Base-by-base conservation (phyloP, 202 grass and related monocot species). In the Digitaria exilis region DNA sequence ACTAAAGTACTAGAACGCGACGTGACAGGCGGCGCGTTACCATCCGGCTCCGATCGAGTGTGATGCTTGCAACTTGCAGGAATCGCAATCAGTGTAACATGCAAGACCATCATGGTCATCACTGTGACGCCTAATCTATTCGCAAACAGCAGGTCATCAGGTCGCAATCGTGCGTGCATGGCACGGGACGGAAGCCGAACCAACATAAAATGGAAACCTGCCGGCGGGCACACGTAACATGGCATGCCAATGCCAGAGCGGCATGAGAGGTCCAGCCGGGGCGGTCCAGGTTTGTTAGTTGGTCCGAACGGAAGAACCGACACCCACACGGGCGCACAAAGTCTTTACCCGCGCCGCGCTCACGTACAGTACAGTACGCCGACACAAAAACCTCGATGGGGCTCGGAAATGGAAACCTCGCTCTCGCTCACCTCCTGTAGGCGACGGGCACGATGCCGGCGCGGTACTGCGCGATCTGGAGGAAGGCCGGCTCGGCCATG, bases 381-480 rank as follows among this genome's bases (percentile, higher is more conserved):
- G 37, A 39, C 37, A n/a, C n/a, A n/a, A n/a, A n/a, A 39, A 39
- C 0, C 37, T 39, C 37, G 37, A 39, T 1, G 7, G 9, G 37
- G 37, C n/a, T n/a, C n/a, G n/a, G 37, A 39, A 39, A 39, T 39
- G 37, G 37, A 39, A 39, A 39, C 2, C 6, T 39, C 37, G n/a
- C n/a, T n/a, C n/a, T n/a, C n/a, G 6, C 37, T 73, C 62, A 92
- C 94, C 94, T 97, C 81, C 94, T 77, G 75, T 88, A 97, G 6
- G 85, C 55, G 73, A 97, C 89, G 4, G 94, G 91, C 25, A 97
- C 94, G 80, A 97, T 94, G 49, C 94, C 94, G 34, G 94, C 94
- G 61, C 91, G 94, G 85, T 97, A 97, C 85, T 90, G 80, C 16
- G 82, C 94, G 57, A 97, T 97, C 87, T 90, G 91, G 48, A 97